Conservation (phyloP, 192 early-diverging fungal genomes). For the Umbelopsis isabellina region DNA sequence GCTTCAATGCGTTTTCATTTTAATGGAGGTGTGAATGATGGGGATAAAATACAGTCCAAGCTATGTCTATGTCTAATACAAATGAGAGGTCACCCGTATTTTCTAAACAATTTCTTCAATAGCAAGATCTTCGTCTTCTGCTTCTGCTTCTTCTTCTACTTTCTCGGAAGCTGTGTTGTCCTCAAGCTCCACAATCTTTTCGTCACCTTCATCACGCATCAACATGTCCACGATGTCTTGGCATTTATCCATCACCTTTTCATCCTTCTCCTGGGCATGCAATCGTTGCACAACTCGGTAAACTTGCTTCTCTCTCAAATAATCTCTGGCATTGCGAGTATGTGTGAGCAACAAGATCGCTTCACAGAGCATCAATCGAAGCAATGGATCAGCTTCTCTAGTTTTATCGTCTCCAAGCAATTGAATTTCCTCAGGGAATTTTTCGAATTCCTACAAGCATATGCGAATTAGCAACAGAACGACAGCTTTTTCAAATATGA, state of each 20-base stretch:
- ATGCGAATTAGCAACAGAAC: not conserved
- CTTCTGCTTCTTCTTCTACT: slow-evolving; percentile 26
- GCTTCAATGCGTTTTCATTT: too few relatives aligned
- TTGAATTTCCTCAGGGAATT: slow-evolving; percentile 92
- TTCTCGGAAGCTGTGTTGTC: slow-evolving; percentile 1
- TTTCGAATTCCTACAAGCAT: slow-evolving; percentile 78
- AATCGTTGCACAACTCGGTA: slow-evolving; percentile 87
- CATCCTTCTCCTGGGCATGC: slow-evolving; percentile 77
- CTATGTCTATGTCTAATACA: not conserved
- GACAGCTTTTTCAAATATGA: too few relatives aligned
- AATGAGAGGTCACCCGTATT: not conserved
- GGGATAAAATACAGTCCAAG: not conserved
- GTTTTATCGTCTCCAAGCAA: slow-evolving; percentile 80
- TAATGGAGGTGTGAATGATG: not conserved
- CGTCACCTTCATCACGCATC: slow-evolving; percentile 70
- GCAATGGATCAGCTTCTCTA: slow-evolving; percentile 77
- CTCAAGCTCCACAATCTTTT: slow-evolving; percentile 29
- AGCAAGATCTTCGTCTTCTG: slow-evolving; percentile 36
- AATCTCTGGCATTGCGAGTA: slow-evolving; percentile 77
- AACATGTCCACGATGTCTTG: slow-evolving; percentile 85
- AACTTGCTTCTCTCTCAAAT: slow-evolving; percentile 76
- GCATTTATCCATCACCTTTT: slow-evolving; percentile 68
- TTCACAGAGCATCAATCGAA: slow-evolving; percentile 80
- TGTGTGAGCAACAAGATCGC: slow-evolving; percentile 77
- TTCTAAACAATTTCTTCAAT: slow-evolving; percentile 47